Percentiles rank a stretch among this genome's conserved stretches.
These are phyloP conservation scores for Orbilia javanica DNA, from an alignment of 2,329 filamentous ascomycete genomes.

Conservation along the genomic window DNA sequence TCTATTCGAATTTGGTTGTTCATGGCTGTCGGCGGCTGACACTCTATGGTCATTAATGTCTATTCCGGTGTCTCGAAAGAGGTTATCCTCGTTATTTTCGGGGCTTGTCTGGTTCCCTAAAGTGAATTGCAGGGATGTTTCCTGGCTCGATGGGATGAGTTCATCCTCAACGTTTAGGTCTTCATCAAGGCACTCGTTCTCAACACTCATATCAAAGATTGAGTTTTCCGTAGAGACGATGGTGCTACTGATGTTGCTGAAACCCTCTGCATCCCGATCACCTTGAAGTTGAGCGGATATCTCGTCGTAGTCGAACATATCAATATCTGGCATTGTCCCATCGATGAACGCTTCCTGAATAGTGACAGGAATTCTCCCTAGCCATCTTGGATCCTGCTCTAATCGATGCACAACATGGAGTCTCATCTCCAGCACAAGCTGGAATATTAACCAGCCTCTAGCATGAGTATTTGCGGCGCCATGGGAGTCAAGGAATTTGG, in stretches of 20 bases:
- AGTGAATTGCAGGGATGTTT: no score
- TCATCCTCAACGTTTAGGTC: no score
- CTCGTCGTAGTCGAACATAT: neutral
- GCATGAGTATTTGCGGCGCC: neutral
- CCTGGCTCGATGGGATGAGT: no score
- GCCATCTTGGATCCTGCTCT: slow-evolving; percentile 5
- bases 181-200: neutral
- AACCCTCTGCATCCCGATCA: neutral
- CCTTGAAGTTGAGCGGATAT: neutral
- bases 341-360: neutral
- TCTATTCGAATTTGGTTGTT: no score
- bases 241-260: neutral
- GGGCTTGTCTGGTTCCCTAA: no score
- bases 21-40: no score
- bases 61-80: no score
- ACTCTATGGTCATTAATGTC: no score
- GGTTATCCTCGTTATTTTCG: no score
- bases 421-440: slow-evolving; percentile 6
- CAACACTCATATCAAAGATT: no score
- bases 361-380: neutral
- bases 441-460: slow-evolving; percentile 20
- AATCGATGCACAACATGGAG: neutral
- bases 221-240: neutral
- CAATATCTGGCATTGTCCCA: neutral
- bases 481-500: neutral